Percentiles rank a stretch among this genome's conserved stretches.
phyloP scores from a whole-genome alignment of 352 stramenopile species.

The Globisporangium spinosum region DNA sequence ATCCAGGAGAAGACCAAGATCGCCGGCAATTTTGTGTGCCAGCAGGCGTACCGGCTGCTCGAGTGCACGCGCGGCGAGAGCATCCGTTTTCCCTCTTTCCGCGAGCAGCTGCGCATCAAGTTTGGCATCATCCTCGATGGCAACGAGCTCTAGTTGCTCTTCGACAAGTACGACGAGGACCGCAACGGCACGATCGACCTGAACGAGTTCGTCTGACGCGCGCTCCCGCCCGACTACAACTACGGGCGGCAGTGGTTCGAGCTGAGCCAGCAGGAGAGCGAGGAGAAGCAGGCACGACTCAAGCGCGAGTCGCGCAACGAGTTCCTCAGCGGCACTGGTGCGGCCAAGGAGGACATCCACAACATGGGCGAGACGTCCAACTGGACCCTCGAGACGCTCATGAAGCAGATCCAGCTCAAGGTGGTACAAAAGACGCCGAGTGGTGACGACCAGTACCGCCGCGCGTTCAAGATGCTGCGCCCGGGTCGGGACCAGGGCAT shows the following conservation, averaged over 20 bases:
- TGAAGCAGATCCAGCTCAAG: conserved; percentile 74
- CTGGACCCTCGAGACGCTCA: conserved; percentile 63
- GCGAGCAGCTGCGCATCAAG: conserved; percentile 69
- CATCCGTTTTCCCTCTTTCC: conserved; percentile 77
- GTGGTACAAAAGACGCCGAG: conserved; percentile 74
- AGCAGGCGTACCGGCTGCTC: conserved; percentile 80
- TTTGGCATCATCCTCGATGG: conserved; percentile 81
- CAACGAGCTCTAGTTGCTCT: conserved; percentile 64
- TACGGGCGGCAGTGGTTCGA: conserved; percentile 75
- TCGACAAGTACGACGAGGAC: conserved; percentile 85
- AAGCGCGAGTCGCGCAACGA: conserved; percentile 61
- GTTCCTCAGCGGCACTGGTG: conserved; percentile 45
- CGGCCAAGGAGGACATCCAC: conserved; percentile 27
- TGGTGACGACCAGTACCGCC: conserved; percentile 73
- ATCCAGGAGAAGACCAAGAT: conserved; percentile 86
- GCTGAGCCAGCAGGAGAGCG: conserved; percentile 61
- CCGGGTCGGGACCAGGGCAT: conserved; percentile 63
- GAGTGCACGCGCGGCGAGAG: conserved; percentile 67
- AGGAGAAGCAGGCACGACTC: conserved; percentile 48
- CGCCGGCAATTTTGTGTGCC: conserved; percentile 81
- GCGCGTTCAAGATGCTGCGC: conserved; percentile 79
- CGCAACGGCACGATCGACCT: conserved; percentile 77
- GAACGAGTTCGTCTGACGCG: conserved; percentile 77
- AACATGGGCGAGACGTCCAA: conserved; percentile 47
- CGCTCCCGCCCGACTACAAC: conserved; percentile 74